These are phyloP conservation scores for Phytophthora cryptogea DNA, from an alignment of 352 stramenopile species.

Conservation along the genomic window DNA sequence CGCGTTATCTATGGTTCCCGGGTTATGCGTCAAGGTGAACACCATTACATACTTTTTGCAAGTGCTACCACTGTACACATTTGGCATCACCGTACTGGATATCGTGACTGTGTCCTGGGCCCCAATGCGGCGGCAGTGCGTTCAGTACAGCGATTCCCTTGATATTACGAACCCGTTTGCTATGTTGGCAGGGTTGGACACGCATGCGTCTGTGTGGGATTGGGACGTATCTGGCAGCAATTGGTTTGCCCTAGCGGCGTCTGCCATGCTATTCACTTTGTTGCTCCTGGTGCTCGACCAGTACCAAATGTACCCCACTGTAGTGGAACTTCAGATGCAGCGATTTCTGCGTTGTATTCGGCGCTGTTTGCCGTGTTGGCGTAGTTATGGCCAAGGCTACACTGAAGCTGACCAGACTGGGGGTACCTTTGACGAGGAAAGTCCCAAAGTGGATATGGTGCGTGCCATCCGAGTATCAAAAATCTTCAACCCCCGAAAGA, in stretches of 20 bases:
- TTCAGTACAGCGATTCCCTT: conserved; percentile 19
- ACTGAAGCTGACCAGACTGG: conserved; percentile 29
- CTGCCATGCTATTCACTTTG: conserved; percentile 50
- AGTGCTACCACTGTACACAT: conserved; percentile 64
- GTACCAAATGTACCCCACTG: conserved; percentile 74
- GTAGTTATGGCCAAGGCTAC: conserved; percentile 27
- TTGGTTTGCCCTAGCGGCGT: conserved; percentile 45
- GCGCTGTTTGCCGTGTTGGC: conserved; percentile 15
- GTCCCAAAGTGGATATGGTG: conserved; percentile 43
- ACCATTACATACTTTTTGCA: conserved; percentile 53
- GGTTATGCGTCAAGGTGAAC: conserved; percentile 51
- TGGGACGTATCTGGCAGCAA: conserved; percentile 56
- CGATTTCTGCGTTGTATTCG: conserved; percentile 26
- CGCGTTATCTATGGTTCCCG: conserved; percentile 50
- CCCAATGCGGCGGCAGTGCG: conserved; percentile 48
- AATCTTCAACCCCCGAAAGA: conserved; percentile 54
- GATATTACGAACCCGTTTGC: conserved; percentile 27
- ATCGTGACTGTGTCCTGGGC: conserved; percentile 56
- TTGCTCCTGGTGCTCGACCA: conserved; percentile 66
- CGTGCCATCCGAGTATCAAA: conserved; percentile 58
- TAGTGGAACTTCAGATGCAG: conserved; percentile 43
- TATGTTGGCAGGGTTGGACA: conserved; percentile 14
- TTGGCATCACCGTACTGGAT: conserved; percentile 52
- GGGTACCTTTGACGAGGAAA: conserved; percentile 33
- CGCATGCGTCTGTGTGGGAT: conserved; percentile 42